phyloP scores from a whole-genome alignment of 306 rosid genomes.

The Acacia confusa region DNA sequence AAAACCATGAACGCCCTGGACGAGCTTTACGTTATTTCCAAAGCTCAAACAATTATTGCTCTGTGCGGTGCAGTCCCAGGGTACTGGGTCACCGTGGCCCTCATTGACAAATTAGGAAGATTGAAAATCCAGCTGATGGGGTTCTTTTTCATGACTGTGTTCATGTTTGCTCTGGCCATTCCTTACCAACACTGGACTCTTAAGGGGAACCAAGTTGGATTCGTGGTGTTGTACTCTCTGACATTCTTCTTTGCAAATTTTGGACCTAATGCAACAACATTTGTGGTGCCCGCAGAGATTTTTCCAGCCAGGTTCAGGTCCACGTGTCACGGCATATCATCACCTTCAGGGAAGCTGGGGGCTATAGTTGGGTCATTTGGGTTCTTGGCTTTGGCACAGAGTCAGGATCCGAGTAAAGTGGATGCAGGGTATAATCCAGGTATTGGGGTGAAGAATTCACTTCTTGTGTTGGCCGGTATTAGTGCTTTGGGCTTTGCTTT shows the following conservation, averaged over 20 bases:
- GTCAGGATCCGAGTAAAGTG: not conserved
- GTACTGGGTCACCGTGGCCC: not conserved
- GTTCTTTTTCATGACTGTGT: not conserved
- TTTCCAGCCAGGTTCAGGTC: not conserved
- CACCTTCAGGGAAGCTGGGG: not conserved
- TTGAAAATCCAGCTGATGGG: not conserved
- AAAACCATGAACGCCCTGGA: not conserved
- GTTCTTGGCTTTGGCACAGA: not conserved
- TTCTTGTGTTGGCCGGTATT: slow-evolving; percentile 50
- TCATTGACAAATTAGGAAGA: not conserved
- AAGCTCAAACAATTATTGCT: not conserved
- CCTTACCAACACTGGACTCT: not conserved
- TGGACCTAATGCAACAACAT: not conserved
- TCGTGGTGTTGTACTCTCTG: not conserved
- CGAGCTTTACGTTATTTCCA: not conserved
- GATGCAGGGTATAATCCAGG: slow-evolving; percentile 75
- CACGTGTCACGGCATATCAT: not conserved
- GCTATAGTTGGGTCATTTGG: not conserved
- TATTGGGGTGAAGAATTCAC: slow-evolving; percentile 68
- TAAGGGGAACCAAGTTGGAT: not conserved
- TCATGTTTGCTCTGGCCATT: not conserved
- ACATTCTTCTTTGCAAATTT: not conserved
- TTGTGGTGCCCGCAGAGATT: not conserved
- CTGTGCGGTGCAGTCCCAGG: not conserved
- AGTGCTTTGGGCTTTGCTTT: slow-evolving; percentile 56